Evolutionary conservation across 192 early-diverging fungal species (phyloP).

Genomic region (Dispira simplex): DNA sequence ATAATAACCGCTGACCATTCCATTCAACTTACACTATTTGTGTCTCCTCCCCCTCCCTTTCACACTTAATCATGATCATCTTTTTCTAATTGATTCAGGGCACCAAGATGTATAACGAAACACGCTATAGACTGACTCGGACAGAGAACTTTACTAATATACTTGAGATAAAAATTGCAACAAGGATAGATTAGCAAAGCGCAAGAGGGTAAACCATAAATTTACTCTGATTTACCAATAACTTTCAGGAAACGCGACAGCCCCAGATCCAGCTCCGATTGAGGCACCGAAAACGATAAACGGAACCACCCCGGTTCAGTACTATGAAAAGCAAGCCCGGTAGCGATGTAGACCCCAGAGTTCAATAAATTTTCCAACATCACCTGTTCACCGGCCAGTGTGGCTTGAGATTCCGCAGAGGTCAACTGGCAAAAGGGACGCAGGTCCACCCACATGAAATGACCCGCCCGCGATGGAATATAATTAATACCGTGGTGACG

Average conservation of each 20-base stretch:
- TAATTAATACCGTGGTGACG: conserved; percentile 29
- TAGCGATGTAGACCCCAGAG: conserved; percentile 45
- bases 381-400: conserved; percentile 25
- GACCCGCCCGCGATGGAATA: conserved; percentile 45
- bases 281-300: conserved; percentile 37
- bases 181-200: too few species aligned
- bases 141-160: too few species aligned
- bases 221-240: not conserved
- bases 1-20: too few species aligned
- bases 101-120: too few species aligned
- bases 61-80: too few species aligned
- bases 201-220: too few species aligned
- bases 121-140: too few species aligned
- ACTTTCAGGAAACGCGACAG: conserved; percentile 28
- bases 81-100: too few species aligned
- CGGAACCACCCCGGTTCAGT: conserved; percentile 45
- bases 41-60: too few species aligned
- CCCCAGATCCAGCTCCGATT: conserved; percentile 26
- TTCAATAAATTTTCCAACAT: conserved; percentile 32
- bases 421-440: conserved; percentile 15
- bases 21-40: too few species aligned
- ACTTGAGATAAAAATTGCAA: too few species aligned
- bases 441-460: conserved; percentile 56
- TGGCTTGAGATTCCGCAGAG: not conserved
- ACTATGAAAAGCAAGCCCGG: conserved; percentile 48